These are phyloP conservation scores for Paramyrothecium sp. DNA, from an alignment of 2,329 filamentous ascomycete genomes.

Conservation along the genomic window DNA sequence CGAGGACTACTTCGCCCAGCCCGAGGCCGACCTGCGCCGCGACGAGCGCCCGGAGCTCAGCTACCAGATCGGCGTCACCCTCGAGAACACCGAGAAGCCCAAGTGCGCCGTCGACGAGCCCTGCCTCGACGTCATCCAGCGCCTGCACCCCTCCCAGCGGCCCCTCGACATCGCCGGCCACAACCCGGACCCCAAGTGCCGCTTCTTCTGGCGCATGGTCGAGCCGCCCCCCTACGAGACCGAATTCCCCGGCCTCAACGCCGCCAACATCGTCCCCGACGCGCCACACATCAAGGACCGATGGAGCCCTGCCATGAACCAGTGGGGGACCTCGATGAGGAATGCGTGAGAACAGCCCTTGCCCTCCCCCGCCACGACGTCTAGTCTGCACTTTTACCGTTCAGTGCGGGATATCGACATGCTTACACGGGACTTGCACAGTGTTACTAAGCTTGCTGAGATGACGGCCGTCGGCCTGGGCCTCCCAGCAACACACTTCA, in stretches of 20 bases:
- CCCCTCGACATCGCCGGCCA: constrained; percentile 58
- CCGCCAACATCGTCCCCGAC: constrained; percentile 53
- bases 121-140: constrained; percentile 54
- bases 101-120: constrained; percentile 63
- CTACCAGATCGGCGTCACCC: constrained; percentile 61
- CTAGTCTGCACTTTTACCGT: no score
- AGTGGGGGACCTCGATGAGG: constrained; percentile 61
- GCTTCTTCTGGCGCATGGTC: constrained; percentile 63
- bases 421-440: constrained; percentile 18
- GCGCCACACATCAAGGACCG: constrained; percentile 44
- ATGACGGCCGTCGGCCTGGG: constrained; percentile 59
- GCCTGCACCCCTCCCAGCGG: constrained; percentile 52
- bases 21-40: constrained; percentile 38
- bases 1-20: constrained; percentile 65
- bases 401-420: no score
- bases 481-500: constrained; percentile 51
- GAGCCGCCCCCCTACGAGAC: constrained; percentile 53
- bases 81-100: constrained; percentile 63
- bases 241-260: constrained; percentile 54
- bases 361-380: no score
- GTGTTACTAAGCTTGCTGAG: constrained; percentile 54
- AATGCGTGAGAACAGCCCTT: constrained; percentile 47
- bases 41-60: constrained; percentile 58
- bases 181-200: constrained; percentile 58
- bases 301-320: constrained; percentile 54